Evolutionary conservation across 1,284 basidiomycete species (phyloP).

Genomic region (Crocinoboletus sp.): DNA sequence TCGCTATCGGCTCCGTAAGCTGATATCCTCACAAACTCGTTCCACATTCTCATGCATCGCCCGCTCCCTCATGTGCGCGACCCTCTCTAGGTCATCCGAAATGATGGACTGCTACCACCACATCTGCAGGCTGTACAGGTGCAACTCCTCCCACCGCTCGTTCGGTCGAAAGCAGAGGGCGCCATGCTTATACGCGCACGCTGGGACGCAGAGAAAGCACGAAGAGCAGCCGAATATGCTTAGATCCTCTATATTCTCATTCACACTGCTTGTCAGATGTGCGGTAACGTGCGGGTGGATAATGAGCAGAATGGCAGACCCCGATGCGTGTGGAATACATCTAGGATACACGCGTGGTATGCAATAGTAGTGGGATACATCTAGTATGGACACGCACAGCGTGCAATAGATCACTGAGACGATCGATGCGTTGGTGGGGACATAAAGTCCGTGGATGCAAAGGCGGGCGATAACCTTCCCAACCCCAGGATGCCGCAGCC

Average conservation of each 20-base stretch:
- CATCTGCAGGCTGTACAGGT: conserved; percentile 58
- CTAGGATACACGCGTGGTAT: conserved; percentile 18
- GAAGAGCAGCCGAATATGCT: conserved; percentile 16
- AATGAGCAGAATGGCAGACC: conserved; percentile 7
- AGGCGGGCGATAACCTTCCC: neutral
- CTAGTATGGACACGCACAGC: conserved; percentile 24
- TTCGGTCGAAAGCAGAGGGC: conserved; percentile 64
- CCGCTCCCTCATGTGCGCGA: neutral
- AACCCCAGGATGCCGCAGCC: neutral
- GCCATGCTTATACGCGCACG: conserved; percentile 60
- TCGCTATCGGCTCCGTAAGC: conserved; percentile 76
- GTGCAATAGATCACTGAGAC: conserved; percentile 22
- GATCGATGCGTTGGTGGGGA: conserved; percentile 16
- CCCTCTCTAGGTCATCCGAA: conserved; percentile 63
- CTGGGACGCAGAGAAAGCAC: conserved; percentile 61
- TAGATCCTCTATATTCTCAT: conserved; percentile 1
- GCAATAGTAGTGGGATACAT: conserved; percentile 6
- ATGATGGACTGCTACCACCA: conserved; percentile 53
- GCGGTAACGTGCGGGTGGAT: conserved; percentile 4
- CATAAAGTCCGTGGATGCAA: conserved; percentile 15
- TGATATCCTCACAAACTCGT: neutral
- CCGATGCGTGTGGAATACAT: conserved; percentile 14
- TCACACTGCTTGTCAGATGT: conserved; percentile 8
- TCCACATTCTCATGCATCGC: conserved; percentile 9
- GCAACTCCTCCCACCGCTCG: conserved; percentile 46